A percentile compares a stretch with the other conserved stretches of the same genome.
Conservation (phyloP, 2,329 filamentous ascomycete genomes). For the Clarireedia homoeocarpa region DNA sequence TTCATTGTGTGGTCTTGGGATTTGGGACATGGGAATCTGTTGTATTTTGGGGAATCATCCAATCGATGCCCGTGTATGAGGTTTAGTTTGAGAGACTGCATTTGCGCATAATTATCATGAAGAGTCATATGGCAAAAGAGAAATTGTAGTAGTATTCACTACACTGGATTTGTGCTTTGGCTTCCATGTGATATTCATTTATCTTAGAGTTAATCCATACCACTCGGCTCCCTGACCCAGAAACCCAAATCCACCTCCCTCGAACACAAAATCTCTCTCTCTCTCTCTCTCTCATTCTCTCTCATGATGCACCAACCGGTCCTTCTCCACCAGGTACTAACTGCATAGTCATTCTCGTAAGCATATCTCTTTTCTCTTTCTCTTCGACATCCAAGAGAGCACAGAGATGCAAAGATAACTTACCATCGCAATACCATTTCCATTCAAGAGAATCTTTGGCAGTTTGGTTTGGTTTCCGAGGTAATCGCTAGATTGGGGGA, state of each 20-base stretch:
- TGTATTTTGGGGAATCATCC: too few relatives aligned
- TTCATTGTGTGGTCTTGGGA: too few relatives aligned
- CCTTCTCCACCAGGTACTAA: conserved; percentile 74
- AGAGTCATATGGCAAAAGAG: too few relatives aligned
- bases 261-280: too few relatives aligned
- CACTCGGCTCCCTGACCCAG: background rate
- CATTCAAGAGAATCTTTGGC: conserved; percentile 90
- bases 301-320: conserved; percentile 34
- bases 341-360: conserved; percentile 33
- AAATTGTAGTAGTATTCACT: too few relatives aligned
- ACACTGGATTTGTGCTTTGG: too few relatives aligned
- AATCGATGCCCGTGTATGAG: too few relatives aligned
- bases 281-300: background rate
- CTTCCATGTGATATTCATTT: too few relatives aligned
- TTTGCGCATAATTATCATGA: too few relatives aligned
- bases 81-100: too few relatives aligned
- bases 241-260: too few relatives aligned
- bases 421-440: conserved; percentile 99
- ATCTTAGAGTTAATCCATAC: background rate
- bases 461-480: conserved; percentile 81
- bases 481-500: conserved; percentile 68
- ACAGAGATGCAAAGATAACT: background rate
- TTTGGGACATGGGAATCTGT: too few relatives aligned
- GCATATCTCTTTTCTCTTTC: background rate
- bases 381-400: background rate